Base-by-base conservation (phyloP, 768 basidiomycete species). In the Russula earlei region DNA sequence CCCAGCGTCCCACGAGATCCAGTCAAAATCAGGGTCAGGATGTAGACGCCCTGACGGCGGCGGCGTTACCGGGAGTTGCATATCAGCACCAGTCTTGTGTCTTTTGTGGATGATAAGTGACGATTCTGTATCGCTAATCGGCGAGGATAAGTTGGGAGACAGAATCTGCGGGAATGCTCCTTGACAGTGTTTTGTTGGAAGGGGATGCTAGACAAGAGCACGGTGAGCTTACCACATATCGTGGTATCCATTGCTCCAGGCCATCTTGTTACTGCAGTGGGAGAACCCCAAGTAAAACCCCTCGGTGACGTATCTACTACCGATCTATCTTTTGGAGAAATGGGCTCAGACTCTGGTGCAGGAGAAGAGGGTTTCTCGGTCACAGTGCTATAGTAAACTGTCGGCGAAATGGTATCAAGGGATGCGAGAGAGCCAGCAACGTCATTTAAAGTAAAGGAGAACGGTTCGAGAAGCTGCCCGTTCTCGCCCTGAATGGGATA, bases 321-420 rank as follows among this genome's bases (percentile, higher is more conserved):
- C 17, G 12, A 22, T n/a, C 31, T 27, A 33, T 49, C 44, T 19
- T 17, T 14, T 12, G 25, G 14, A 41, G 17, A 27, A 20, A 12
- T 15, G 45, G 10, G 24, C 15, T 11, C 17, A n/a, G 19, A 27
- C 22, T 19, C 20, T 22, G 38, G 43, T 5, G 15, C 44, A 4
- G 49, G 45, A 22, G 75, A 72, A 36, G 69, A 67, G 36, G 76
- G 76, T 58, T 79, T 77, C 65, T 80, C 77, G 29, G 71, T 70
- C 2, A 77, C 77, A 2, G 76, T 77, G 63, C 29, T 31, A 78
- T n/a, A 78, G 66, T 79, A 40, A 11, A 19, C 12, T 50, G 25
- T 9, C 12, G 27, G n/a, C 24, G 11, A 77, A 33, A 78, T 64
- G 6, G 71, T 66, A 22, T 9, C 9, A 29, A 25, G 6, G 9